Conservation (phyloP, 495 filamentous ascomycete genomes). For the Cladorrhinum samala region DNA sequence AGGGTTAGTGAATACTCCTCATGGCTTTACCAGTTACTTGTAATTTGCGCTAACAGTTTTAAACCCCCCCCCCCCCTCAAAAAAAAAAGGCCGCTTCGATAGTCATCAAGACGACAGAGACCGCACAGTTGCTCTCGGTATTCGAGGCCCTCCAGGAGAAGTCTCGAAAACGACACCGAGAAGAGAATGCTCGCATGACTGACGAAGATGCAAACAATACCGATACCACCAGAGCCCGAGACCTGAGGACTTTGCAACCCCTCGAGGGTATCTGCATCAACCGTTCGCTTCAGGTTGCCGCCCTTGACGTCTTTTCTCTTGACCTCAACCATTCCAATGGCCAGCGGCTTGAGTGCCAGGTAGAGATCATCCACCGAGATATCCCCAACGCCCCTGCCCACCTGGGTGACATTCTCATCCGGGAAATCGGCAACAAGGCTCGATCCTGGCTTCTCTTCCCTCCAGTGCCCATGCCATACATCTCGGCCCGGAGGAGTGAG, state of each 20-base stretch:
- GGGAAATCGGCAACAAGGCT: slow-evolving; percentile 68
- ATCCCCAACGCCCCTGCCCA: slow-evolving; percentile 49
- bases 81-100: slow-evolving; percentile 43
- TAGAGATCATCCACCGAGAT: slow-evolving; percentile 85
- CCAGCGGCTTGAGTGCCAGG: slow-evolving; percentile 77
- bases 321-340: slow-evolving; percentile 84
- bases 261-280: slow-evolving; percentile 66
- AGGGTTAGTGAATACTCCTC: slow-evolving; percentile 44
- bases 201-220: slow-evolving; percentile 84
- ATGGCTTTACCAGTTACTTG: not conserved
- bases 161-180: slow-evolving; percentile 69
- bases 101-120: slow-evolving; percentile 24
- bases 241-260: slow-evolving; percentile 67
- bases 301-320: slow-evolving; percentile 83
- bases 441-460: slow-evolving; percentile 86
- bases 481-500: slow-evolving; percentile 79
- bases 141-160: slow-evolving; percentile 71
- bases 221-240: slow-evolving; percentile 70
- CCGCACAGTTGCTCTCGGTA: slow-evolving; percentile 23
- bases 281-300: slow-evolving; percentile 65
- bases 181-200: slow-evolving; percentile 80
- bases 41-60: slow-evolving; percentile 1
- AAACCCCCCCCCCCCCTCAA: too few species aligned
- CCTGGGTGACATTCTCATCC: slow-evolving; percentile 79
- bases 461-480: slow-evolving; percentile 58